Conservation (phyloP, 1,284 basidiomycete genomes). For the Cutaneotrichosporon cyanovorans region DNA sequence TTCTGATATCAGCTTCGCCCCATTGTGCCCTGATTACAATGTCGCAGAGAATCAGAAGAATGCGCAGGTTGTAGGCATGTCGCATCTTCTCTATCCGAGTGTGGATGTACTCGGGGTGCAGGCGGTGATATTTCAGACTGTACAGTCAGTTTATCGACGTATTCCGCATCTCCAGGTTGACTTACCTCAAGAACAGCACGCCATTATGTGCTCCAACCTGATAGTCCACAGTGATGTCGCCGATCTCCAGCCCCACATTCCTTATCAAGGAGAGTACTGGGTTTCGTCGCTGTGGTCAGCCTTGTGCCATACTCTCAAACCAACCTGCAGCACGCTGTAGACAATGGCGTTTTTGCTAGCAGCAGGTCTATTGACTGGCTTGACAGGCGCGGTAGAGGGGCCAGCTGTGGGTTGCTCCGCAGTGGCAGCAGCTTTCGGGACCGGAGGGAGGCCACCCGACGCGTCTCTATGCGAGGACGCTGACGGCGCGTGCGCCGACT, state of each 20-base stretch:
- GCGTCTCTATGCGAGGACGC: conserved; percentile 20
- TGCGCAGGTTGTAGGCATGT: conserved; percentile 69
- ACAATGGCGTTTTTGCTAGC: conserved; percentile 55
- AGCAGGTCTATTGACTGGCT: conserved; percentile 30
- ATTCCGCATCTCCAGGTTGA: background rate
- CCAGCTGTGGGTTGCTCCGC: background rate
- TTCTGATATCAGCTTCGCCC: conserved; percentile 49
- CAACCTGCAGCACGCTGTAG: conserved; percentile 58
- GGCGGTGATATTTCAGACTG: conserved; percentile 86
- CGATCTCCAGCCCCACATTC: conserved; percentile 88
- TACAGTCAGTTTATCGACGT: background rate
- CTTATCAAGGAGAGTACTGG: conserved; percentile 75
- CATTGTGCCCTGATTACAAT: no score
- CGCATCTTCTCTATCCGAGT: conserved; percentile 79
- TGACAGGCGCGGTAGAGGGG: conserved; percentile 1
- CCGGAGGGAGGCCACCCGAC: conserved; percentile 12
- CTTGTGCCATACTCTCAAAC: conserved; percentile 23
- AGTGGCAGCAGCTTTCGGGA: conserved; percentile 2
- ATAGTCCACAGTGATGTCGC: conserved; percentile 87
- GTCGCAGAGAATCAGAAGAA: conserved; percentile 88
- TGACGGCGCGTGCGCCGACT: conserved; percentile 11
- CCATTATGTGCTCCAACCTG: conserved; percentile 93
- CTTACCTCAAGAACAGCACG: conserved; percentile 80
- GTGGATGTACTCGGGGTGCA: conserved; percentile 97
- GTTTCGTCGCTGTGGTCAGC: conserved; percentile 63